phyloP scores from a whole-genome alignment of 1,284 basidiomycete genomes.

The Xerocomus cyaneibrunnescens region DNA sequence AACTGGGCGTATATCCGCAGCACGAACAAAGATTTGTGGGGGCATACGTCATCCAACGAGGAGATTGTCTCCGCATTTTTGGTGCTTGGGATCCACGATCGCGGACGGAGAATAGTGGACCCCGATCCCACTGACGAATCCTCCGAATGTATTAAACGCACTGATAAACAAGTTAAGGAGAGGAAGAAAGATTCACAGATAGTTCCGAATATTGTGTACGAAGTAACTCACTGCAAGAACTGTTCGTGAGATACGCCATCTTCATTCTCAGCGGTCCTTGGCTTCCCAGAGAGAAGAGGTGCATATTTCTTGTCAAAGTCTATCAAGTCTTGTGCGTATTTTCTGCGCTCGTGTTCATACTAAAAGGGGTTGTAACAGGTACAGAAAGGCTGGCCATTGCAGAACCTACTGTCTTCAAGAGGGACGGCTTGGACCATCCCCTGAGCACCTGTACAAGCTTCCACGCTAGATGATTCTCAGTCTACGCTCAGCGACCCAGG shows the following conservation, averaged over 20 bases:
- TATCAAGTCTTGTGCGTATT: constrained; percentile 63
- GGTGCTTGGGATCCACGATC: constrained; percentile 46
- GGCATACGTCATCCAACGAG: constrained; percentile 58
- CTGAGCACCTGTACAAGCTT: constrained; percentile 71
- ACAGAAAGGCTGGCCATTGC: background rate
- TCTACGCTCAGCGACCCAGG: constrained; percentile 19
- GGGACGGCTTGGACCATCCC: constrained; percentile 61
- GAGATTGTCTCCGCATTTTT: constrained; percentile 43
- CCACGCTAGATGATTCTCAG: constrained; percentile 49
- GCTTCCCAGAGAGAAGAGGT: background rate
- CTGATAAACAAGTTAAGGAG: background rate
- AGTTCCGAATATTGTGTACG: too few species aligned
- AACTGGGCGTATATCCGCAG: constrained; percentile 58
- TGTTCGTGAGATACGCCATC: background rate
- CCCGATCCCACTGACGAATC: constrained; percentile 59
- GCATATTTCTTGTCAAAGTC: constrained; percentile 36
- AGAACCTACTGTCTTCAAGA: constrained; percentile 66
- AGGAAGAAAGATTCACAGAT: background rate
- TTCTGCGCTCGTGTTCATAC: constrained; percentile 48
- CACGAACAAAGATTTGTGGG: constrained; percentile 59
- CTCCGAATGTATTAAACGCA: background rate
- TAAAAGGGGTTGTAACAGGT: constrained; percentile 25
- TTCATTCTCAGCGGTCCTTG: background rate
- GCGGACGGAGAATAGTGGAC: constrained; percentile 57
- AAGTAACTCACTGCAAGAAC: background rate